phyloP scores from a whole-genome alignment of 2,329 filamentous ascomycete species.

The Alternaria sp. region DNA sequence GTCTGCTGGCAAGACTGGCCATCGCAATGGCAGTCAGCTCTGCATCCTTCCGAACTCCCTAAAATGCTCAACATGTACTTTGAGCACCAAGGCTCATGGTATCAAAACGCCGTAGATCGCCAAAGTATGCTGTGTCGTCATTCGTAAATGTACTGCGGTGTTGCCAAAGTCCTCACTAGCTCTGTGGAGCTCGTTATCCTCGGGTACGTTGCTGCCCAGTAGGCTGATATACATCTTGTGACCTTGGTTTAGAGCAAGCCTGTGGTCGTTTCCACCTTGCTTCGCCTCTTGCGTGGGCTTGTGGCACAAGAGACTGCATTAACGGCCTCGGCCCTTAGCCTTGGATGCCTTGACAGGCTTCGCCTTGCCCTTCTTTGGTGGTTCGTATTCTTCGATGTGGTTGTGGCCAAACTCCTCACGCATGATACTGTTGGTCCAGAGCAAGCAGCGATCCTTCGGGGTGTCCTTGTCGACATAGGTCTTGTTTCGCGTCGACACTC shows the following conservation, averaged over 20 bases:
- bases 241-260: not conserved
- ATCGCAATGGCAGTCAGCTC: not conserved
- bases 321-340: conserved; percentile 34
- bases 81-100: conserved; percentile 21
- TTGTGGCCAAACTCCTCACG: conserved; percentile 64
- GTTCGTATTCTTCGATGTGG: conserved; percentile 62
- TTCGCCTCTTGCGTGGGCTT: conserved; percentile 4
- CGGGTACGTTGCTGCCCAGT: not conserved
- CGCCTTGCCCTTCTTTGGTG: conserved; percentile 55
- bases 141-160: conserved; percentile 21
- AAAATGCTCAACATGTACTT: conserved; percentile 15
- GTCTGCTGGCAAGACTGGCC: not conserved
- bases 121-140: conserved; percentile 19
- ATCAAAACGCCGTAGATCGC: conserved; percentile 28
- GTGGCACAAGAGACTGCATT: not conserved
- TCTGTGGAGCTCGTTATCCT: not conserved
- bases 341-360: conserved; percentile 39
- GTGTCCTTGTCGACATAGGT: conserved; percentile 62
- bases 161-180: not conserved
- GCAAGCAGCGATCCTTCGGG: conserved; percentile 62
- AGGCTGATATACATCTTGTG: not conserved
- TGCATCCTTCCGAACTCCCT: conserved; percentile 20
- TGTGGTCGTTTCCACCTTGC: not conserved
- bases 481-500: conserved; percentile 69
- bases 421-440: conserved; percentile 70